Evolutionary conservation across 768 basidiomycete species (phyloP), one percentile per base, ranked within the genome.

Genomic region (Leccinum incarnatum): DNA sequence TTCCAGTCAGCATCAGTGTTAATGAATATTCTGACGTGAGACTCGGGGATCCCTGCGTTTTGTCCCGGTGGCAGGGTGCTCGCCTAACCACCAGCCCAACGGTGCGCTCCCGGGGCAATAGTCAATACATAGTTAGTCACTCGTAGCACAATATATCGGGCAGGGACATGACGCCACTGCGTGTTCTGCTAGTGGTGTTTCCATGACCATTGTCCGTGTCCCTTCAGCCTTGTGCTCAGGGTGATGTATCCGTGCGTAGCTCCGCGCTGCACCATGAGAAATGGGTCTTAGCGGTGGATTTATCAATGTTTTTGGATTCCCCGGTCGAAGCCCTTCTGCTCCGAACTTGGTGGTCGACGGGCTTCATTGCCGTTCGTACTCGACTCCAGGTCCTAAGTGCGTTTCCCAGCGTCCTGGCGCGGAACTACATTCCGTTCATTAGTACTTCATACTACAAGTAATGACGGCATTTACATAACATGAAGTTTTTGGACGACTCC

Each of bases 141-240:
- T 52, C 23, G 52, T 62, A 49, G 12, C 32, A 34, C 32, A 34
- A 54, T 51, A 23, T 50, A 49, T 57, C 46, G 47, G 5, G 17
- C 56, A 60, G 67, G 56, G 64, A 42, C 63, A 60, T 60, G 57
- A 66, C 60, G 69, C 69, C 62, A 60, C 69, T 62, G 62, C 64
- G 37, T 68, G 66, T 65, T 68, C 34, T 57, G 25, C 47, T 17
- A 48, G 47, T 48, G 25, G 34, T 60, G 19, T 51, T 53, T 53
- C 51, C 58, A 48, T 48, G 25, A 15, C 47, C 23, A 23, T 48
- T 27, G 47, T 11, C 47, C 14, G 54, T 60, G 32, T 47, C 47
- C 52, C 50, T 49, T 34, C 49, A 6, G 54, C 49, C 56, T 53
- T 60, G 54, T 54, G 32, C 49, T 66, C 69, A 70, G 69, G 68